Base-by-base conservation (phyloP, 768 basidiomycete genomes). In the Termitomyces sp. region DNA sequence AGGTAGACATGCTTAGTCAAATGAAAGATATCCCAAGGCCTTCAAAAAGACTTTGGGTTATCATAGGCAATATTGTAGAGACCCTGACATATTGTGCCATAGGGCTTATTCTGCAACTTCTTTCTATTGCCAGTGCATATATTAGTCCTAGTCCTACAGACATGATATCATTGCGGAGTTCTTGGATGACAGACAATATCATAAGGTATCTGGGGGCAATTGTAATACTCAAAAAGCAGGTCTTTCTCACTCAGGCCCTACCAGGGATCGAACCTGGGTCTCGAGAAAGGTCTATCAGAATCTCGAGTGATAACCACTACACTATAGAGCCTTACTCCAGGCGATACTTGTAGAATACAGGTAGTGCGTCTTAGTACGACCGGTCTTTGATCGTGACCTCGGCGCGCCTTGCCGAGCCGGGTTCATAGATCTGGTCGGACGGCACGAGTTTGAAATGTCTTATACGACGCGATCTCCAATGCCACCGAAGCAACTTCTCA, bases 271-370 rank as follows among this genome's bases (percentile, higher is more conserved):
- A 62, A 62, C 60, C 60, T 62, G 60, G 60, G 60, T 62, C 23
- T 59, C 60, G 61, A 62, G 61, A 62, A 61, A 49, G 1, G 8
- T 2, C 12, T 6, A 17, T 59, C 61, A 62, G 61, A 62, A 62
- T 62, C 61, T 62, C 61, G 61, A 62, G 58, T 62, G 58, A 62
- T 62, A 59, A 59, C 61, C 61, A 59, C 61, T 62, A 59, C 58
- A 59, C 61, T 62, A 59, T 59, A 62, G 61, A 58, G 34, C 60
- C 60, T 29, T 41, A 40, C 4, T 11, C 5, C 4, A 29, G 29
- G 29, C 29, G 29, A 4, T 4, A 29, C 29, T 3, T 4, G 7
- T 29, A 29, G 29, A 29, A 29, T 7, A 29, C 29, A 29, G n/a
- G n/a, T n/a, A n/a, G n/a, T n/a, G n/a, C n/a, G n/a, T n/a, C n/a